These are phyloP conservation scores for Heliosperma pusillum DNA, from an alignment of 148 eudicot genomes.

Conservation along the genomic window DNA sequence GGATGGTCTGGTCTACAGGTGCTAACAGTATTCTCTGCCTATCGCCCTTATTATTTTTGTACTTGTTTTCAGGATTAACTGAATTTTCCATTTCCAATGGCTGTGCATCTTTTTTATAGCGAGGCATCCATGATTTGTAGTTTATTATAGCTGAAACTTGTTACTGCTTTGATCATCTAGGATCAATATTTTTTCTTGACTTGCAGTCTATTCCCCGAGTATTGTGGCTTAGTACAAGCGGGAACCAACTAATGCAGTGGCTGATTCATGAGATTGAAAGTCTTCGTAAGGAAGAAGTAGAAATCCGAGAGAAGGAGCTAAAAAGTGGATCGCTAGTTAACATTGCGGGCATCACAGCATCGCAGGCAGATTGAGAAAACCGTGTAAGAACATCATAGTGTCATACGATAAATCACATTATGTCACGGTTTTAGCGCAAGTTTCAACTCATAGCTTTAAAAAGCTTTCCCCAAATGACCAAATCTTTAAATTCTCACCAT, in stretches of 20 bases:
- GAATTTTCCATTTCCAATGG: too few relatives aligned
- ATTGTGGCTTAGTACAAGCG: constrained; percentile 37
- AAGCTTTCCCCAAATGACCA: too few relatives aligned
- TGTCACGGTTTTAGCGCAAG: too few relatives aligned
- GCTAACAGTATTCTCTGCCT: neutral
- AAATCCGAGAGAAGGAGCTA: constrained; percentile 21
- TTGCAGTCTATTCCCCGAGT: constrained; percentile 40
- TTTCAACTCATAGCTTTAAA: too few relatives aligned
- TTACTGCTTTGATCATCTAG: neutral
- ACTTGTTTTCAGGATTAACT: neutral
- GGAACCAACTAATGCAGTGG: constrained; percentile 39
- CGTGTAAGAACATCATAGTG: neutral
- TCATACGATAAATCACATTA: too few relatives aligned
- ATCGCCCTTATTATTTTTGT: neutral
- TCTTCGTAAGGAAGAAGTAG: constrained; percentile 23
- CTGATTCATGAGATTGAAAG: constrained; percentile 29
- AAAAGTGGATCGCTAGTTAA: constrained; percentile 20
- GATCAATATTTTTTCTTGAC: neutral
- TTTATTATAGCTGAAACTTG: neutral
- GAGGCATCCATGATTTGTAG: too few relatives aligned
- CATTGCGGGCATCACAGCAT: constrained; percentile 24
- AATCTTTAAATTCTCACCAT: too few relatives aligned
- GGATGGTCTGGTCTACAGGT: constrained; percentile 72
- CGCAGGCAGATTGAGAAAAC: constrained; percentile 19
- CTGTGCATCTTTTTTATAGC: too few relatives aligned